Evolutionary conservation across 1,284 basidiomycete species (phyloP), one percentile per base, ranked within the genome.

Genomic region (Marasmius fiardii): DNA sequence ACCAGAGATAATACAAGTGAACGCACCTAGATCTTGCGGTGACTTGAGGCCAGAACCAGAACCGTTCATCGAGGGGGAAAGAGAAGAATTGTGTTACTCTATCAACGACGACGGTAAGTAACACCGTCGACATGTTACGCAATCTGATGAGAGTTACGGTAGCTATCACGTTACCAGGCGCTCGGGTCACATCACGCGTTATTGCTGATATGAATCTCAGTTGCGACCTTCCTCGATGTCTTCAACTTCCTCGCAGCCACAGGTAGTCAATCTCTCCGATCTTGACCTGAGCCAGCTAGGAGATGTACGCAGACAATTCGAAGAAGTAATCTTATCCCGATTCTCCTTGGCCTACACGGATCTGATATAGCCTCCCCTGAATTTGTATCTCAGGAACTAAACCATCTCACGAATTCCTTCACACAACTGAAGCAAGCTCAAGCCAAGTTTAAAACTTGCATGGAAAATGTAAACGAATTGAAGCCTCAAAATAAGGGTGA

Each of bases 401-500:
- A 86, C 58, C 95, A 98, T 68, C 78, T 98, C 53, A 93, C 95
- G 6, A 90, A 83, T 62, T 98, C 95, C 23, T 98, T 95, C 69
- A 85, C 88, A 6, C 95, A 98, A 67, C 83, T 98, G 26, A 95
- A 93, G 69, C 85, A 90, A 64, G 96, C 95, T 1, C 95, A 98
- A 67, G 82, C 88, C 11, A 97, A 95, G 73, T 98, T 98, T 79
- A 88, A 84, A 62, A 76, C 85, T 11, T 98, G 95, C 65, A 83
- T 95, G 34, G 89, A 91, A 51, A 90, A 91, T 62, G 85, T 95
- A 2, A 76, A 76, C n/a, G 85, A 93, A 63, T 74, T 98, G 10
- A 92, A 86, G 56, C 81, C 85, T 0, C 75, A 80, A 50, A 93
- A 92, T 64, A 78, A 85, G 66, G 82, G 94, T 91, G 56, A 39